These are phyloP conservation scores for Pistacia atlantica DNA, from an alignment of 345 rosid species.

Conservation along the genomic window DNA sequence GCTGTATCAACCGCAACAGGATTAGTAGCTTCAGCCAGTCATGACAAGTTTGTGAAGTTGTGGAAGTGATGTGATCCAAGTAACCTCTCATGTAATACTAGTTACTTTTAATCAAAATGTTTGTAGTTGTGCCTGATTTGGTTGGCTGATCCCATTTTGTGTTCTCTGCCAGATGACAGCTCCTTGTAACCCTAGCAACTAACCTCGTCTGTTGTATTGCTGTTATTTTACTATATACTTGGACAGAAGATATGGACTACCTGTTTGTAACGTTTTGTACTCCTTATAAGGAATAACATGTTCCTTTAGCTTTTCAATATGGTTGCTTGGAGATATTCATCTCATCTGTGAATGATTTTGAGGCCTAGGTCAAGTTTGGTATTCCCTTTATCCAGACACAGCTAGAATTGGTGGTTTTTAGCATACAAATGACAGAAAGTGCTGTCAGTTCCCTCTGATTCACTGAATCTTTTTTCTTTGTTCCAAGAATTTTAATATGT, in stretches of 20 bases:
- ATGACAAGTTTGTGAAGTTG: conserved; percentile 83
- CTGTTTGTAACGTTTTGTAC: neutral
- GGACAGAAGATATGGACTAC: neutral
- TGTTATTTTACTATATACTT: conserved; percentile 3
- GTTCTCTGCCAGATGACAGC: conserved; percentile 8
- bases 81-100: conserved; percentile 8
- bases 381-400: too few species aligned
- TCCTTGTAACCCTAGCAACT: conserved; percentile 24
- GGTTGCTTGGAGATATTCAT: neutral
- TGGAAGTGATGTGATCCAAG: conserved; percentile 63
- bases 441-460: too few species aligned
- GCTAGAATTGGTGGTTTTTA: too few species aligned
- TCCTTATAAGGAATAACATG: neutral
- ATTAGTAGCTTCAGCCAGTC: conserved; percentile 93
- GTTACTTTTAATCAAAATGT: conserved; percentile 5
- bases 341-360: neutral
- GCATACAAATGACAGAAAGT: too few species aligned
- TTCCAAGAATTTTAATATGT: too few species aligned
- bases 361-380: neutral
- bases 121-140: conserved; percentile 11
- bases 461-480: too few species aligned
- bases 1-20: conserved; percentile 76
- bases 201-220: conserved; percentile 26
- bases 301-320: neutral
- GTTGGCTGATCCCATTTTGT: conserved; percentile 17